Conservation (phyloP, 495 filamentous ascomycete species). For the Penicillium maclennaniae region DNA sequence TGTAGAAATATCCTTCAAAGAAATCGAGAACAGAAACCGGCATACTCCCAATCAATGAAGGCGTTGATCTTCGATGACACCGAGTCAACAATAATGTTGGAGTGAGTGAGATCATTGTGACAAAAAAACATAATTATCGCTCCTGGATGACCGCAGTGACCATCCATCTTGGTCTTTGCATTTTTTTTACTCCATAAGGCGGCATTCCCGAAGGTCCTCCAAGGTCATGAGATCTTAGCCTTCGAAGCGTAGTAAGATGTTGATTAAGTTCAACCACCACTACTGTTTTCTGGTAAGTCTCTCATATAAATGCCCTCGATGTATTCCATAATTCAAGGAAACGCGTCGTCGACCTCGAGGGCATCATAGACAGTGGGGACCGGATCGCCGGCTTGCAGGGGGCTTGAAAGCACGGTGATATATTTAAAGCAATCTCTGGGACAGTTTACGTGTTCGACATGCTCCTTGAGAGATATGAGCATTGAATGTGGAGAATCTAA, state of each 20-base stretch:
- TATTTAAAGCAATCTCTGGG: too few species aligned
- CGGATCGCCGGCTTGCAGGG: constrained; percentile 1
- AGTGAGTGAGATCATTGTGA: constrained; percentile 31
- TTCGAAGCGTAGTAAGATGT: constrained; percentile 4
- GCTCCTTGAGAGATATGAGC: too few species aligned
- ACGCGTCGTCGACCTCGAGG: constrained; percentile 12
- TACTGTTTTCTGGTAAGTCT: constrained; percentile 5
- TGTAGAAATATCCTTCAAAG: constrained; percentile 20
- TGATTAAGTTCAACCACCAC: constrained; percentile 2
- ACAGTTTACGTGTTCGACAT: too few species aligned
- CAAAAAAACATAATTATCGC: constrained; percentile 28
- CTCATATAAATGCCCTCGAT: constrained; percentile 8
- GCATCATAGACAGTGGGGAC: constrained; percentile 13
- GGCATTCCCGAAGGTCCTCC: constrained; percentile 14
- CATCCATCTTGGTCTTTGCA: constrained; percentile 3
- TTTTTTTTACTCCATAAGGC: constrained; percentile 4
- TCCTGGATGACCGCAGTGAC: neutral
- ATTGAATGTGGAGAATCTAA: too few species aligned
- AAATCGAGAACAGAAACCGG: constrained; percentile 29
- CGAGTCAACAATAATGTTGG: constrained; percentile 31
- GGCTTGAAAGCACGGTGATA: too few species aligned
- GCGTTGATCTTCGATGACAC: constrained; percentile 28
- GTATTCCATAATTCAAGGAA: constrained; percentile 7
- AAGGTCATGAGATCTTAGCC: constrained; percentile 7
- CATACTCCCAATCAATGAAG: constrained; percentile 37